Evolutionary conservation across 164 flowering plant species (phyloP), one percentile per base, ranked within the genome.

Genomic region (Hamamelis virginiana): DNA sequence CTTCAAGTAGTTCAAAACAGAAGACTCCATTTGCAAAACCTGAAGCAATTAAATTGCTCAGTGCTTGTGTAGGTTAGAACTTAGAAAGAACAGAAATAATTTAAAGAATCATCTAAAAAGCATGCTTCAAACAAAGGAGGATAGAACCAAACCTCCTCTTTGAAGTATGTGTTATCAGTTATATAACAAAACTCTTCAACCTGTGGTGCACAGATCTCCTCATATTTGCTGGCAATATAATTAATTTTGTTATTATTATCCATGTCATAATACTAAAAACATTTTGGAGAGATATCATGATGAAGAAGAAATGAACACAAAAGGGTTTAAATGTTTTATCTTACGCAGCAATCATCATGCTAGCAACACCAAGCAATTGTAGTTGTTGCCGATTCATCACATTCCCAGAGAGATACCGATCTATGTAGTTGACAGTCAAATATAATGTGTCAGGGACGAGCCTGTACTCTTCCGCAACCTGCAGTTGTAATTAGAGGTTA

Each of bases 301-400:
- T 16, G 15, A 23, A 14, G 10, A 56, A 15, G 1, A 51, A 6
- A 27, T 26, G 48, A 50, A 43, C 10, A 56, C n/a, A 66, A 43
- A 16, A 8, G 33, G 22, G n/a, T 11, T 23, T 15, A 25, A 12
- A 11, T 28, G 41, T 5, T 9, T 13, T 23, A 47, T 59, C 98
- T 86, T 90, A 96, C 99, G 98, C 78, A 44, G 99, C 99, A 62
- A 96, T 87, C 95, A 96, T 91, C 99, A 96, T 93, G 90, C 92
- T 89, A 27, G 99, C 91, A 66, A 96, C 90, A 61, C 99, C 99
- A 65, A 96, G 92, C 75, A 96, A 74, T 74, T 96, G 99, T 23
- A 96, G 80, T 14, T 82, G 76, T 73, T 92, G 96, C 69, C 94
- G 84, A 59, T 85, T 86, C 86, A 96, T 80, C 53, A 65, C 33